Percentiles rank a stretch among this genome's conserved stretches.
These are phyloP conservation scores for Harringtonia aguacate DNA, from an alignment of 2,329 filamentous ascomycete genomes.

Conservation along the genomic window DNA sequence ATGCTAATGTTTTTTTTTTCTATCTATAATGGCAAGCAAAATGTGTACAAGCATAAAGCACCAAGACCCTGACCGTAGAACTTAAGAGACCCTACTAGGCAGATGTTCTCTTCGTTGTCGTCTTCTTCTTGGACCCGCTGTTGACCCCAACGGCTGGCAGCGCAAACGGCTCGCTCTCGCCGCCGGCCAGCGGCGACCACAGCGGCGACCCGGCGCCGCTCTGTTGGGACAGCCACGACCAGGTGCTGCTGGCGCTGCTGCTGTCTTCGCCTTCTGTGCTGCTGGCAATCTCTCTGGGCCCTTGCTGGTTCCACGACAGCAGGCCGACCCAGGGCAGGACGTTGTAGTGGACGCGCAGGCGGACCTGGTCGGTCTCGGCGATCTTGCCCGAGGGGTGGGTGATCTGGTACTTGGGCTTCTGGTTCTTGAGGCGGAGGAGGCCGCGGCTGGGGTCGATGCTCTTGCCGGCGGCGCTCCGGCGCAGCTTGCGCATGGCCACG, in stretches of 20 bases:
- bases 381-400: conserved; percentile 77
- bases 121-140: neutral
- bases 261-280: neutral
- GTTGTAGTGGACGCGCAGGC: conserved; percentile 82
- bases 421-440: conserved; percentile 66
- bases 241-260: neutral
- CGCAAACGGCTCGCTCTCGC: conserved; percentile 51
- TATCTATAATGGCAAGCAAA: no score
- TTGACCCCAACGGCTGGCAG: conserved; percentile 44
- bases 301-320: conserved; percentile 65
- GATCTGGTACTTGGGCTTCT: conserved; percentile 94
- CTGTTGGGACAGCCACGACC: conserved; percentile 4
- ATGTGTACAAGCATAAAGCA: no score
- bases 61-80: no score
- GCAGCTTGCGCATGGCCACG: conserved; percentile 50
- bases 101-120: conserved; percentile 9
- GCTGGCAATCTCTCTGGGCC: no score
- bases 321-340: conserved; percentile 94
- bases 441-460: conserved; percentile 52
- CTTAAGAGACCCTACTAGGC: no score
- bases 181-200: conserved; percentile 57
- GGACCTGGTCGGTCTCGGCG: conserved; percentile 62
- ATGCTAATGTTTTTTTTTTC: no score
- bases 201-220: conserved; percentile 9
- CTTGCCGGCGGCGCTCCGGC: conserved; percentile 48